Evolutionary conservation across 176 grass and related monocot genomes (phyloP).

Genomic region (Olyra latifolia): DNA sequence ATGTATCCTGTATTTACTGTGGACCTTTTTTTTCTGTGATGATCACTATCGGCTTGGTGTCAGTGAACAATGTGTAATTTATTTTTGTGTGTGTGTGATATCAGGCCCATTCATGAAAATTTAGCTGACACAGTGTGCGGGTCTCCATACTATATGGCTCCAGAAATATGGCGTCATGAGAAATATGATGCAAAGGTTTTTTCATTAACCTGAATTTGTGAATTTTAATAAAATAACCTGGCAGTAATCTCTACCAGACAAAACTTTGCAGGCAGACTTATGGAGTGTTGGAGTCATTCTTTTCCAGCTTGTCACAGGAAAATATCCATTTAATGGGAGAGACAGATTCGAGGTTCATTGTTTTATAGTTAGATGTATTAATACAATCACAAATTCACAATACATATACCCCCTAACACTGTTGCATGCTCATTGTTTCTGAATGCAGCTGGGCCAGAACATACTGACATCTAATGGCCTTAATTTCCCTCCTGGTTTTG

Average conservation of each 20-base stretch:
- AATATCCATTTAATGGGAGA: constrained; percentile 48
- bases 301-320: constrained; percentile 70
- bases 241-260: constrained; percentile 12
- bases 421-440: constrained; percentile 15
- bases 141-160: constrained; percentile 79
- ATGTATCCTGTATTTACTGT: constrained; percentile 2
- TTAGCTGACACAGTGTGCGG: constrained; percentile 73
- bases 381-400: neutral
- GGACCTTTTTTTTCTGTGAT: neutral
- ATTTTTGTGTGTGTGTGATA: neutral
- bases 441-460: constrained; percentile 53
- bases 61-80: constrained; percentile 9
- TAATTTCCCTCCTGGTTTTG: constrained; percentile 56
- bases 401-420: constrained; percentile 23
- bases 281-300: constrained; percentile 80
- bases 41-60: neutral
- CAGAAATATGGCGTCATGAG: constrained; percentile 64
- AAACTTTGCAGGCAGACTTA: constrained; percentile 66
- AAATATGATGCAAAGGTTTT: constrained; percentile 69
- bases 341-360: constrained; percentile 44
- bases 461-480: constrained; percentile 59
- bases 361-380: neutral
- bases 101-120: constrained; percentile 58
- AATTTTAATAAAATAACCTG: neutral
- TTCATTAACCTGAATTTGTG: constrained; percentile 1